These are phyloP conservation scores for Coemansia sp. DNA, from an alignment of 192 early-diverging fungal species.

Conservation along the genomic window DNA sequence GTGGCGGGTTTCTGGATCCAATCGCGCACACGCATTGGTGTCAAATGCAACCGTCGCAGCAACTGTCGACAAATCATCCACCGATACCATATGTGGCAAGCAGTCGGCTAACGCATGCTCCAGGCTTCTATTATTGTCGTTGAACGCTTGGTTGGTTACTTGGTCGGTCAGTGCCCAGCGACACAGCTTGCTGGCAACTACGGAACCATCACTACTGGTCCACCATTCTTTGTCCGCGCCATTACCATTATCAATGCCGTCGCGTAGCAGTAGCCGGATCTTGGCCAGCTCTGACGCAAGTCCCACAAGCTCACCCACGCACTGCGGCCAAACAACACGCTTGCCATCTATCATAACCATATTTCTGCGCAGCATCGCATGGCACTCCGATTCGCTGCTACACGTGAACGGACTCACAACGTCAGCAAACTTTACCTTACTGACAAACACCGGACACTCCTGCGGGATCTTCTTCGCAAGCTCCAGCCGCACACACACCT, in stretches of 20 bases:
- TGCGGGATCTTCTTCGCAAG: constrained; percentile 5
- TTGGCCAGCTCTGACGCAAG: constrained; percentile 10
- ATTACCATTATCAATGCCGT: neutral
- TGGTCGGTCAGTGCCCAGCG: constrained; percentile 4
- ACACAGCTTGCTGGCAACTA: constrained; percentile 17
- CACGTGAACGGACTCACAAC: neutral
- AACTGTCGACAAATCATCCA: constrained; percentile 12
- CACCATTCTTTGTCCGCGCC: neutral
- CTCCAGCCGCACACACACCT: constrained; percentile 18
- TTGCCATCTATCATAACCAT: neutral
- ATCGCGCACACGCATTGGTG: neutral
- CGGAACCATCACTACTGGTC: neutral
- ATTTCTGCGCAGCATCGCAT: neutral
- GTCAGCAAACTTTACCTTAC: neutral
- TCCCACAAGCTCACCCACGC: constrained; percentile 8
- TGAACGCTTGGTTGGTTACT: neutral
- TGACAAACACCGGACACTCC: neutral
- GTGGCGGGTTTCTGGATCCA: constrained; percentile 13
- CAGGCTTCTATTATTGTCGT: neutral
- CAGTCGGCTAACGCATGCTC: neutral
- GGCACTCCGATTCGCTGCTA: constrained; percentile 4
- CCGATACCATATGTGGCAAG: neutral
- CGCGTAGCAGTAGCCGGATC: neutral
- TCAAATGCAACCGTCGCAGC: constrained; percentile 17
- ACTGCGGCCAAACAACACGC: neutral